Percentiles rank a stretch among this genome's conserved stretches.
These are phyloP conservation scores for Fusarium pseudograminearum DNA, from an alignment of 2,329 filamentous ascomycete species.

Conservation along the genomic window DNA sequence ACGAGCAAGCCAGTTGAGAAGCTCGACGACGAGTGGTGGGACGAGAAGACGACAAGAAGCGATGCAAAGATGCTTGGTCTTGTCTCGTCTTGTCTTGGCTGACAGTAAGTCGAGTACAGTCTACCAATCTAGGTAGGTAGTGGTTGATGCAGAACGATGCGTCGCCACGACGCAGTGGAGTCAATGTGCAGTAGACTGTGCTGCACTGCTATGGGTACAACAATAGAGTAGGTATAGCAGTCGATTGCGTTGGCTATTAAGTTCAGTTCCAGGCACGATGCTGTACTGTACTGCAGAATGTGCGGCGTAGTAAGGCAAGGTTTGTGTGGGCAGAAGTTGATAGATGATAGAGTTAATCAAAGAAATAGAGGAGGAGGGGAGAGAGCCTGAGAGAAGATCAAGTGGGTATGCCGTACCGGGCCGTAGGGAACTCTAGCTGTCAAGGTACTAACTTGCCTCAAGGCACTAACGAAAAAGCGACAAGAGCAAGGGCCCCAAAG, in stretches of 20 bases:
- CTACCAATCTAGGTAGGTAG: neutral
- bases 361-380: slow-evolving; percentile 11
- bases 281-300: neutral
- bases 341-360: slow-evolving; percentile 23
- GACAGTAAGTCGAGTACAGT: neutral
- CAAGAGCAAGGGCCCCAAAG: neutral
- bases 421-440: neutral
- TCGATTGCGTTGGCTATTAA: slow-evolving; percentile 27
- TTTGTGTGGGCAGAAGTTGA: slow-evolving; percentile 29
- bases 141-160: slow-evolving; percentile 37
- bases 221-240: slow-evolving; percentile 5
- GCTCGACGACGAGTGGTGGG: slow-evolving; percentile 10
- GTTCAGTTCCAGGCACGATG: slow-evolving; percentile 3
- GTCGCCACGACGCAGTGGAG: slow-evolving; percentile 44
- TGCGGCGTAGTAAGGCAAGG: slow-evolving; percentile 35
- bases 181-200: slow-evolving; percentile 40
- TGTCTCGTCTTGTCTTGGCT: slow-evolving; percentile 22
- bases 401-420: slow-evolving; percentile 17
- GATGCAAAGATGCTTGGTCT: slow-evolving; percentile 9
- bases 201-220: neutral
- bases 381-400: slow-evolving; percentile 4
- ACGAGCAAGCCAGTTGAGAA: slow-evolving; percentile 25
- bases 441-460: neutral
- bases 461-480: neutral
- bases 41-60: neutral